Evolutionary conservation across 179 eudicot species (phyloP).

Genomic region (Spinacia oleracea): DNA sequence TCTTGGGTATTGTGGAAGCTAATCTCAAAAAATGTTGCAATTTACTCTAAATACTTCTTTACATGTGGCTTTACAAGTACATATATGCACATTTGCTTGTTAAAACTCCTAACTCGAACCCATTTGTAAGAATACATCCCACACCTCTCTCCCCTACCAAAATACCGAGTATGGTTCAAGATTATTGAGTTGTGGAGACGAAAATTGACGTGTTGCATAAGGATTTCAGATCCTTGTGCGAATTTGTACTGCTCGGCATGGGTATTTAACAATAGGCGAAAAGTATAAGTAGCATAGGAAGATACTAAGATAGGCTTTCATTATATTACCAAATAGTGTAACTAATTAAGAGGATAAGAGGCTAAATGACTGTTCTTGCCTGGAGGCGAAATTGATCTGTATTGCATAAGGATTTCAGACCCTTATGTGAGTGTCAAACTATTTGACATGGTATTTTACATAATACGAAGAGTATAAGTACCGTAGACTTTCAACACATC

Average conservation of each 20-base stretch:
- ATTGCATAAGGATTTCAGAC: neutral
- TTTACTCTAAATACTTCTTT: neutral
- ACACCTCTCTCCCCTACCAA: too few species aligned
- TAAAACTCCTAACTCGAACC: too few species aligned
- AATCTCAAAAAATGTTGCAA: neutral
- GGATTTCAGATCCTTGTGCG: neutral
- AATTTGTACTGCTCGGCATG: too few species aligned
- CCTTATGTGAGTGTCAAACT: too few species aligned
- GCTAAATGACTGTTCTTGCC: neutral
- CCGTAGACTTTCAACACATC: neutral
- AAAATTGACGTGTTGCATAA: neutral
- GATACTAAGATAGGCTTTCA: too few species aligned
- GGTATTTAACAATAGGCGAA: too few species aligned
- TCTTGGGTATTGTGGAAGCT: neutral
- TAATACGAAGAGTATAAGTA: too few species aligned
- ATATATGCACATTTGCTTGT: neutral
- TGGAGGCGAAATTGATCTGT: neutral
- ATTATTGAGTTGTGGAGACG: neutral
- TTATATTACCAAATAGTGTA: too few species aligned
- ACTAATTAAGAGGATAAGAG: neutral
- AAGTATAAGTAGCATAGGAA: too few species aligned
- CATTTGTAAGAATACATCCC: neutral
- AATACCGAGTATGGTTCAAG: too few species aligned
- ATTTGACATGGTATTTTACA: too few species aligned
- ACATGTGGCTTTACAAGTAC: neutral